These are phyloP conservation scores for Berberis thunbergii DNA, from an alignment of 164 flowering plant species.

Conservation along the genomic window DNA sequence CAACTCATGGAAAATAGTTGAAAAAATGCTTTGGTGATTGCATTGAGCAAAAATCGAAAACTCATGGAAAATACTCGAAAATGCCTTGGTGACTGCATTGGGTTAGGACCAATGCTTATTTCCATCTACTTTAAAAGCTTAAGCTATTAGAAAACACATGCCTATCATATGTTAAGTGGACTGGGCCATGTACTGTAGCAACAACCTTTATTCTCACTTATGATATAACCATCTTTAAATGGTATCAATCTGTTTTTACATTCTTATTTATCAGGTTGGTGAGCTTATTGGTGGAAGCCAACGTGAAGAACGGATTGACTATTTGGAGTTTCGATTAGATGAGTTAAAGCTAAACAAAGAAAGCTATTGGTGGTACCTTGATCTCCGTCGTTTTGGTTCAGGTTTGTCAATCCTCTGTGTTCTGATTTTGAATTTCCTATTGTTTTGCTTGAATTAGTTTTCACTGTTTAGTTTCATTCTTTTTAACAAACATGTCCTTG, in stretches of 20 bases:
- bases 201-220: no score
- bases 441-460: background rate
- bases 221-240: background rate
- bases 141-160: no score
- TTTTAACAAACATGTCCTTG: no score
- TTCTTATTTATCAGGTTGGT: constrained; percentile 47
- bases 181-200: no score
- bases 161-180: no score
- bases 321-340: constrained; percentile 65
- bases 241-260: background rate
- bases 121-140: no score
- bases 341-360: constrained; percentile 75
- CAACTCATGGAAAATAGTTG: no score
- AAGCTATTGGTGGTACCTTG: constrained; percentile 97
- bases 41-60: no score
- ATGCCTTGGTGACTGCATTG: no score
- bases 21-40: no score
- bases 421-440: background rate
- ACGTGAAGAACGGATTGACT: constrained; percentile 86
- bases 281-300: constrained; percentile 99
- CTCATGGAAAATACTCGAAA: no score
- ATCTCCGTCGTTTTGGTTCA: constrained; percentile 95
- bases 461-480: background rate
- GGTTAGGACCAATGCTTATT: no score
- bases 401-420: constrained; percentile 30